These are phyloP conservation scores for Kazachstania sp. DNA, from an alignment of 1,139 yeast species.

Conservation along the genomic window DNA sequence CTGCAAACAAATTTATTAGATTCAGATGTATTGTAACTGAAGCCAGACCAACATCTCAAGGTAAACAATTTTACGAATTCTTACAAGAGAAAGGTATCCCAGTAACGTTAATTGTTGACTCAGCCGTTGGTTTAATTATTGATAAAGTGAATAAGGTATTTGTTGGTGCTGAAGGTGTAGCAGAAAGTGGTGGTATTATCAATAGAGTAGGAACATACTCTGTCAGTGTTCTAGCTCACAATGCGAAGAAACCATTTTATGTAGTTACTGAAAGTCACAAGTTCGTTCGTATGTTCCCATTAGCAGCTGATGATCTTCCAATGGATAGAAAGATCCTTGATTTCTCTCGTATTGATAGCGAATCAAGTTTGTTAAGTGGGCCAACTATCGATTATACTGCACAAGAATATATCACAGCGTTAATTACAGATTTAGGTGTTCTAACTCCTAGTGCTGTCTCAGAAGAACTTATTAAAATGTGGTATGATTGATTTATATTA, in stretches of 20 bases:
- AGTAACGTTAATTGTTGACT: slow-evolving; percentile 80
- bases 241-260: slow-evolving; percentile 86
- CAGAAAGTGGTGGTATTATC: slow-evolving; percentile 96
- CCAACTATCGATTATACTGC: slow-evolving; percentile 86
- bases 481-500: slow-evolving; percentile 59
- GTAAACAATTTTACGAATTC: slow-evolving; percentile 62
- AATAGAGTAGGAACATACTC: slow-evolving; percentile 95
- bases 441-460: slow-evolving; percentile 96
- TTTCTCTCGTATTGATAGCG: slow-evolving; percentile 35
- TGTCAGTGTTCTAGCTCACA: slow-evolving; percentile 85
- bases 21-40: slow-evolving; percentile 91
- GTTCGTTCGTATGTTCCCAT: slow-evolving; percentile 91
- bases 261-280: slow-evolving; percentile 94
- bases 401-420: slow-evolving; percentile 88
- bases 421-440: slow-evolving; percentile 93
- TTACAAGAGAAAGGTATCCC: slow-evolving; percentile 80
- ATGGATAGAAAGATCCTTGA: slow-evolving; percentile 40
- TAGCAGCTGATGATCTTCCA: slow-evolving; percentile 88
- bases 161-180: slow-evolving; percentile 98
- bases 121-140: slow-evolving; percentile 88
- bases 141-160: slow-evolving; percentile 87
- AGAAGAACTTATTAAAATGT: slow-evolving; percentile 93
- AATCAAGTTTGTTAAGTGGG: slow-evolving; percentile 31
- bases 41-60: slow-evolving; percentile 80
- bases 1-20: slow-evolving; percentile 65